phyloP scores from a whole-genome alignment of 2,329 filamentous ascomycete genomes.

The Arthrocladium fulminans region DNA sequence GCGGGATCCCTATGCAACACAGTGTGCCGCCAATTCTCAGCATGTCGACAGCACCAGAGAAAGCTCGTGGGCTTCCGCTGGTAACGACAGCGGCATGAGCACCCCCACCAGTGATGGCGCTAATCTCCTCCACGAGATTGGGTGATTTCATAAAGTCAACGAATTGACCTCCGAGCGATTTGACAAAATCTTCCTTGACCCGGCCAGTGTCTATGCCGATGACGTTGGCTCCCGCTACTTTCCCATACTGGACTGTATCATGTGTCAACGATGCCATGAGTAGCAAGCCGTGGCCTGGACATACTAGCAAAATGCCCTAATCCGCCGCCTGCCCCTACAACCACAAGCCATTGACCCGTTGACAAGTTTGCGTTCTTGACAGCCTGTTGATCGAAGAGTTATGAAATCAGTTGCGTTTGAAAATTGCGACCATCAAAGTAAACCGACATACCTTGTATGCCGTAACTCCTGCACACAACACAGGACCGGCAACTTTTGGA shows the following conservation, averaged over 20 bases:
- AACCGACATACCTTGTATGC: slow-evolving; percentile 33
- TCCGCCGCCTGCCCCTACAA: slow-evolving; percentile 40
- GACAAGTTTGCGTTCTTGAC: slow-evolving; percentile 35
- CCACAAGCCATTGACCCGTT: slow-evolving; percentile 34
- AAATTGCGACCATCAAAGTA: background rate
- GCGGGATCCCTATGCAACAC: slow-evolving; percentile 38
- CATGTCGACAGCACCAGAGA: slow-evolving; percentile 37
- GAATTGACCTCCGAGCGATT: slow-evolving; percentile 34
- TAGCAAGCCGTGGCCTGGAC: slow-evolving; percentile 7
- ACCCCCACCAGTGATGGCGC: slow-evolving; percentile 28
- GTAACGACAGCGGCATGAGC: slow-evolving; percentile 36
- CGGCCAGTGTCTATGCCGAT: slow-evolving; percentile 35
- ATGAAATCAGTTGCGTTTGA: background rate
- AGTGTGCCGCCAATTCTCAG: slow-evolving; percentile 36
- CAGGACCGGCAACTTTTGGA: slow-evolving; percentile 33
- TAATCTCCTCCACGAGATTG: slow-evolving; percentile 29
- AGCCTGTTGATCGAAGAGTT: slow-evolving; percentile 26
- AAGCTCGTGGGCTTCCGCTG: slow-evolving; percentile 35
- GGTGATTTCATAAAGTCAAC: slow-evolving; percentile 32
- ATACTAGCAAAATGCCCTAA: slow-evolving; percentile 38
- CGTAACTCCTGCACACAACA: slow-evolving; percentile 38
- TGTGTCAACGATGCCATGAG: slow-evolving; percentile 1
- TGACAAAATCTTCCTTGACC: slow-evolving; percentile 33
- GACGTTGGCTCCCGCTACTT: slow-evolving; percentile 34
- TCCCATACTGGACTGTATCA: slow-evolving; percentile 36